Percentiles rank a stretch among this genome's conserved stretches.
Evolutionary conservation across 129 eudicot genomes (phyloP).

Genomic region (Centrapalus pauciflorus): DNA sequence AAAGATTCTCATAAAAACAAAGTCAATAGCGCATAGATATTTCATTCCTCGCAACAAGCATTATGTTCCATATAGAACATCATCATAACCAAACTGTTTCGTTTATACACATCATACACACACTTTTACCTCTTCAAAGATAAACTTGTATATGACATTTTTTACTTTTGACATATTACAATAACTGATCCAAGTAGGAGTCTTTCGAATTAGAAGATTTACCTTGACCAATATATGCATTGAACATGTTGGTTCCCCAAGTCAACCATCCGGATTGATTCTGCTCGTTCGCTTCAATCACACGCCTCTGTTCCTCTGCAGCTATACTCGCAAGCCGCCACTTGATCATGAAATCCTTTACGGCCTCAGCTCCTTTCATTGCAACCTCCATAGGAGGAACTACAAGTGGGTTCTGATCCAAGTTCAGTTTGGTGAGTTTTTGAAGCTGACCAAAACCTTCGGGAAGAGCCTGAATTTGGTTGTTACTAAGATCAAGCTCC

Average conservation of each 20-base stretch:
- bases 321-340: slow-evolving; percentile 24
- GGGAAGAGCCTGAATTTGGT: slow-evolving; percentile 47
- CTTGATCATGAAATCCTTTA: slow-evolving; percentile 40
- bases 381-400: slow-evolving; percentile 45
- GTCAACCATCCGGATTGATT: slow-evolving; percentile 34
- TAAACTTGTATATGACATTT: background rate
- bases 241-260: slow-evolving; percentile 32
- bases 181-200: slow-evolving; percentile 32
- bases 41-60: background rate
- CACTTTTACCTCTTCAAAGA: background rate
- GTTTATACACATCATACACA: slow-evolving; percentile 14
- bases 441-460: slow-evolving; percentile 37
- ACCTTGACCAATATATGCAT: slow-evolving; percentile 17
- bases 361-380: slow-evolving; percentile 29
- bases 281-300: slow-evolving; percentile 18
- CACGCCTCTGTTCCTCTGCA: slow-evolving; percentile 26
- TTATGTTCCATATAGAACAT: too few relatives aligned
- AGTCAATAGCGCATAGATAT: background rate
- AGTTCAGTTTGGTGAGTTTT: slow-evolving; percentile 28
- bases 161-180: slow-evolving; percentile 12
- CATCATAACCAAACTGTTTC: background rate
- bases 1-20: background rate
- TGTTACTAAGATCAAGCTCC: slow-evolving; percentile 58
- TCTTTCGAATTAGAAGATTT: slow-evolving; percentile 28
- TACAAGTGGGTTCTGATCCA: slow-evolving; percentile 55